Evolutionary conservation across 768 basidiomycete species (phyloP).

Genomic region (Rhizopogon roseolus): DNA sequence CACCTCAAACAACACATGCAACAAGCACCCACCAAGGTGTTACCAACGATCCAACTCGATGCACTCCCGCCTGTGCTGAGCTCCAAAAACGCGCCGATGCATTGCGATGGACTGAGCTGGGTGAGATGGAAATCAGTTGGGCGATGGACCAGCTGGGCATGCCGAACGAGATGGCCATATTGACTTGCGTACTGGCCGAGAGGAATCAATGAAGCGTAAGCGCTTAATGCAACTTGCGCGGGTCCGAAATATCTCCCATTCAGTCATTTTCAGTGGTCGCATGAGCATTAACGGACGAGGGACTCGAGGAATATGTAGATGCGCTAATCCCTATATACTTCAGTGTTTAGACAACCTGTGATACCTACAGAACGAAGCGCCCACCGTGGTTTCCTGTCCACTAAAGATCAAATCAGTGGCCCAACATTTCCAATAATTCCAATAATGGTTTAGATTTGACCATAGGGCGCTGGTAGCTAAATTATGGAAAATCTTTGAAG

Average conservation of each 20-base stretch:
- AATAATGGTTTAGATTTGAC: background rate
- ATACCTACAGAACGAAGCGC: background rate
- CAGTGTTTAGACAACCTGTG: background rate
- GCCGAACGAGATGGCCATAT: conserved; percentile 70
- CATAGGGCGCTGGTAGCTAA: conserved; percentile 5
- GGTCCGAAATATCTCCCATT: conserved; percentile 1
- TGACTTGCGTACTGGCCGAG: conserved; percentile 39
- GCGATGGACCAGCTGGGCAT: conserved; percentile 72
- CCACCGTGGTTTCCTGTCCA: background rate
- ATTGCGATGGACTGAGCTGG: conserved; percentile 46
- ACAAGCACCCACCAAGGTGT: conserved; percentile 52
- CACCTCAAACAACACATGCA: background rate
- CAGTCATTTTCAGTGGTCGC: background rate
- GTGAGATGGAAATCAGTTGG: conserved; percentile 74
- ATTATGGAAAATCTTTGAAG: conserved; percentile 5
- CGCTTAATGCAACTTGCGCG: background rate
- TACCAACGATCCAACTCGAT: conserved; percentile 84
- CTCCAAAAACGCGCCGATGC: conserved; percentile 85
- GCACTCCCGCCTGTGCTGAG: conserved; percentile 46
- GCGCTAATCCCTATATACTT: background rate
- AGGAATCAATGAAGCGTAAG: background rate
- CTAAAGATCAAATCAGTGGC: background rate
- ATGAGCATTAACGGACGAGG: background rate
- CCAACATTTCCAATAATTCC: background rate
- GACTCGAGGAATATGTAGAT: background rate